A percentile compares a stretch with the other conserved stretches of the same genome.
Evolutionary conservation across 805 yeast genomes (phyloP).

Genomic region (Hanseniaspora pseudoguilliermondii): DNA sequence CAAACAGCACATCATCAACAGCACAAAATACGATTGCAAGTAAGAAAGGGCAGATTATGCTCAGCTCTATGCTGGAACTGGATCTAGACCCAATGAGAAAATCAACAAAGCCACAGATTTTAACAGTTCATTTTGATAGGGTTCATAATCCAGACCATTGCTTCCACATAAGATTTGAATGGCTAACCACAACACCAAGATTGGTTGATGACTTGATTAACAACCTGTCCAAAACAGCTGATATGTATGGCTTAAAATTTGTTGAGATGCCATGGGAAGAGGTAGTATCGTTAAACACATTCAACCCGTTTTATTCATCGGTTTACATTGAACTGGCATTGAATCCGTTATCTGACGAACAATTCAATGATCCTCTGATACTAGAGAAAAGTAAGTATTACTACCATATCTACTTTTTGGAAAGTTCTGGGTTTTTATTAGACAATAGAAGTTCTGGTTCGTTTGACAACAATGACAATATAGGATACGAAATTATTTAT

Average conservation of each 20-base stretch:
- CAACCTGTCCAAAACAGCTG: conserved; percentile 72
- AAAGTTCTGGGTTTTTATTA: conserved; percentile 57
- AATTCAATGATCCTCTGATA: conserved; percentile 29
- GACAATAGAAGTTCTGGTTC: conserved; percentile 68
- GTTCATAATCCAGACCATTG: conserved; percentile 93
- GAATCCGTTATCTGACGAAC: conserved; percentile 62
- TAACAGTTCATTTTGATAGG: conserved; percentile 77
- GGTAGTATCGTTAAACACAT: conserved; percentile 56
- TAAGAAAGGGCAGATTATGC: conserved; percentile 32
- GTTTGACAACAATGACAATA: conserved; percentile 31
- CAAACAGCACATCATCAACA: neutral
- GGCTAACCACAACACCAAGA: conserved; percentile 84
- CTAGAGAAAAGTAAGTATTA: conserved; percentile 45
- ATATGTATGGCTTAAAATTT: conserved; percentile 63
- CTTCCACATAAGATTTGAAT: conserved; percentile 78
- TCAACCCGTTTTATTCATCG: conserved; percentile 81
- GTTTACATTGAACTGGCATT: conserved; percentile 53
- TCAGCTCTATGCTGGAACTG: conserved; percentile 53
- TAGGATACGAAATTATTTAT: conserved; percentile 51
- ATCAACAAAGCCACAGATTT: conserved; percentile 65
- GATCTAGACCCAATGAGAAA: conserved; percentile 63
- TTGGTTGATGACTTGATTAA: conserved; percentile 66
- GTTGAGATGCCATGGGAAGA: conserved; percentile 92
- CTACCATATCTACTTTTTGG: conserved; percentile 65
- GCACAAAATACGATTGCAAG: neutral